These are phyloP conservation scores for Drechslera avenae DNA, from an alignment of 2,329 filamentous ascomycete genomes.

Conservation along the genomic window DNA sequence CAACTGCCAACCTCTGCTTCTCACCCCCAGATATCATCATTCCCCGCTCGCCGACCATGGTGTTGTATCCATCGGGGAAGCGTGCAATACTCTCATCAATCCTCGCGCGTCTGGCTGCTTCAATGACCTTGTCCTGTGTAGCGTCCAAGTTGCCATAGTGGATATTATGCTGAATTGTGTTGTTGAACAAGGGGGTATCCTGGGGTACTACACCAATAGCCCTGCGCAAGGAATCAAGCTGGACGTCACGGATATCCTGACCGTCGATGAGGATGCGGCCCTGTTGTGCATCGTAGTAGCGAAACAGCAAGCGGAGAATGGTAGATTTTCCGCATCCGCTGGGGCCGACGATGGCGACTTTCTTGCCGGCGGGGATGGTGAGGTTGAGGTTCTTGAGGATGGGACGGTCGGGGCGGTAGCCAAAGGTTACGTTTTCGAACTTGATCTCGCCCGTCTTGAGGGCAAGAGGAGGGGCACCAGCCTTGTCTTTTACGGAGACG, in stretches of 20 bases:
- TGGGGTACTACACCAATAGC: constrained; percentile 96
- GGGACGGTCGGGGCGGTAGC: constrained; percentile 83
- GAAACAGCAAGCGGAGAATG: constrained; percentile 85
- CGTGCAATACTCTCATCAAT: constrained; percentile 75
- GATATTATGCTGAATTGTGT: constrained; percentile 94
- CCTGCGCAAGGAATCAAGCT: constrained; percentile 78
- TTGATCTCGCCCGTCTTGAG: constrained; percentile 85
- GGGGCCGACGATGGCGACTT: constrained; percentile 92
- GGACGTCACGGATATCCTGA: constrained; percentile 86
- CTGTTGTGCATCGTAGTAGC: constrained; percentile 86
- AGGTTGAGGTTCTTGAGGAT: constrained; percentile 85
- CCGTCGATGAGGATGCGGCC: constrained; percentile 90
- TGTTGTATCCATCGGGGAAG: constrained; percentile 88
- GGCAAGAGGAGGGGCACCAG: constrained; percentile 72
- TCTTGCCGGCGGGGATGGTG: constrained; percentile 93
- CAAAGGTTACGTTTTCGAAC: constrained; percentile 95
- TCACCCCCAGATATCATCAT: constrained; percentile 97
- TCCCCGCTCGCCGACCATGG: constrained; percentile 89
- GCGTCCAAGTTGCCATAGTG: constrained; percentile 86
- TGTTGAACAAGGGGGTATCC: constrained; percentile 96
- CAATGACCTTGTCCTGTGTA: constrained; percentile 70
- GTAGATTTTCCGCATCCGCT: constrained; percentile 97
- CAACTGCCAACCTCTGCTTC: constrained; percentile 88
- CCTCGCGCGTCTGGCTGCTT: constrained; percentile 79
- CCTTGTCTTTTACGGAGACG: constrained; percentile 78